Evolutionary conservation across 331 rosid species (phyloP).

Genomic region (Malus hybrid): DNA sequence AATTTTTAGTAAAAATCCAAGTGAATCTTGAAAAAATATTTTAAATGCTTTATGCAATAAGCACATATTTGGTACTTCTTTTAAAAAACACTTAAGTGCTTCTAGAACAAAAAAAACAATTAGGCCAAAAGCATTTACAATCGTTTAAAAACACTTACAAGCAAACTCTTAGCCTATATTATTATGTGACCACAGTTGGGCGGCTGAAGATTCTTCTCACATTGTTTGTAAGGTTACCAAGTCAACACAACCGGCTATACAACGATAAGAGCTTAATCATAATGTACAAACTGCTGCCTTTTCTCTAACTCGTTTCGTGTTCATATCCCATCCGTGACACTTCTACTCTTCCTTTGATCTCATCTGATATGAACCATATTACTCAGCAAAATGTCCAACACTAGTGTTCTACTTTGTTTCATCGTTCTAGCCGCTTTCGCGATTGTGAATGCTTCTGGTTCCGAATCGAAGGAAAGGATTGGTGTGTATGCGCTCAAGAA

Average conservation of each 20-base stretch:
- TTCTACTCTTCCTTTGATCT: not conserved
- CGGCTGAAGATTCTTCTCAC: not conserved
- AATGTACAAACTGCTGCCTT: not conserved
- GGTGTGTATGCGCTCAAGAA: slow-evolving; percentile 48
- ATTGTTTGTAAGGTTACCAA: not conserved
- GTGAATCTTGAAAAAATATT: too few relatives aligned
- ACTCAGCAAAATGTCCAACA: slow-evolving; percentile 27
- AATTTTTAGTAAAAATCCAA: too few relatives aligned
- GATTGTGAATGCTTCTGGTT: slow-evolving; percentile 27
- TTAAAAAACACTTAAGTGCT: too few relatives aligned
- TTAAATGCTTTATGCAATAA: too few relatives aligned
- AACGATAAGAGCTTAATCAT: not conserved
- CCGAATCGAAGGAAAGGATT: slow-evolving; percentile 3
- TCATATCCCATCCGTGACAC: not conserved
- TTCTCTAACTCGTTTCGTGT: not conserved
- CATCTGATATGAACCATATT: not conserved
- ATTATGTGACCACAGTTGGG: not conserved
- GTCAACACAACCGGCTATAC: not conserved
- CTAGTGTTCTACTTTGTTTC: slow-evolving; percentile 33
- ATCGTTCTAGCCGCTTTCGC: slow-evolving; percentile 36
- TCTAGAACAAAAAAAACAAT: too few relatives aligned
- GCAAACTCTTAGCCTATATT: not conserved
- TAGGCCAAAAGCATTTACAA: too few relatives aligned
- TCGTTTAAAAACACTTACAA: too few relatives aligned
- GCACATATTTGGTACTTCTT: too few relatives aligned